These are phyloP conservation scores for Citrullus colocynthis DNA, from an alignment of 306 rosid species.

Conservation along the genomic window DNA sequence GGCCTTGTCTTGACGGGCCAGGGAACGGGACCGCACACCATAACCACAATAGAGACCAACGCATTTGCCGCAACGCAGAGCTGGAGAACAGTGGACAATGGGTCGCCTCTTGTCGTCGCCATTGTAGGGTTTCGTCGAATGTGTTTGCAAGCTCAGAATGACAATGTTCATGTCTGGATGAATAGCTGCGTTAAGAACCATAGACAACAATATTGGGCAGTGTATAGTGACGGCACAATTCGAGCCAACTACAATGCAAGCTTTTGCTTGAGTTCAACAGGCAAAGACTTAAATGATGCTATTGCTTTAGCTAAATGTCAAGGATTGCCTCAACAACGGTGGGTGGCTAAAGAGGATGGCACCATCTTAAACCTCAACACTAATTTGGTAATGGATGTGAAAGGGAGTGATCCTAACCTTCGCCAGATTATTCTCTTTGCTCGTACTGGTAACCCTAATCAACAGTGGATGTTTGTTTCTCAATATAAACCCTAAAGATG, in stretches of 20 bases:
- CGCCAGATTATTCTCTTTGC: not conserved
- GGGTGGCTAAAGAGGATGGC: not conserved
- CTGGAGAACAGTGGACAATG: not conserved
- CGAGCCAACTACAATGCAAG: not conserved
- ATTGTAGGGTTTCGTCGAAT: not conserved
- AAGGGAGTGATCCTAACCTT: not conserved
- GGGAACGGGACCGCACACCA: not conserved
- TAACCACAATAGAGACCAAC: not conserved
- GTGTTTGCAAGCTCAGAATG: not conserved
- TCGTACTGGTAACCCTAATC: not conserved
- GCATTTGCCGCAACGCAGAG: not conserved
- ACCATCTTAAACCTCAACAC: not conserved
- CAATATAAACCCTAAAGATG: not conserved
- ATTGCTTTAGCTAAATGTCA: not conserved
- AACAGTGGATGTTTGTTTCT: not conserved
- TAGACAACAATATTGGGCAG: not conserved
- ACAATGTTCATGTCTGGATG: not conserved
- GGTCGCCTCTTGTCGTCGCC: not conserved
- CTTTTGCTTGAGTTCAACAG: not conserved
- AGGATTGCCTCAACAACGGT: not conserved
- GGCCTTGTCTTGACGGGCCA: not conserved
- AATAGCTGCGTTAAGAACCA: not conserved
- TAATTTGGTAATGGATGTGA: not conserved
- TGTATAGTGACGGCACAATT: not conserved
- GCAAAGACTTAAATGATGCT: not conserved